Percentiles rank a stretch among this genome's conserved stretches.
phyloP scores from a whole-genome alignment of 1,139 yeast genomes.

The Nakaseomyces sp. region DNA sequence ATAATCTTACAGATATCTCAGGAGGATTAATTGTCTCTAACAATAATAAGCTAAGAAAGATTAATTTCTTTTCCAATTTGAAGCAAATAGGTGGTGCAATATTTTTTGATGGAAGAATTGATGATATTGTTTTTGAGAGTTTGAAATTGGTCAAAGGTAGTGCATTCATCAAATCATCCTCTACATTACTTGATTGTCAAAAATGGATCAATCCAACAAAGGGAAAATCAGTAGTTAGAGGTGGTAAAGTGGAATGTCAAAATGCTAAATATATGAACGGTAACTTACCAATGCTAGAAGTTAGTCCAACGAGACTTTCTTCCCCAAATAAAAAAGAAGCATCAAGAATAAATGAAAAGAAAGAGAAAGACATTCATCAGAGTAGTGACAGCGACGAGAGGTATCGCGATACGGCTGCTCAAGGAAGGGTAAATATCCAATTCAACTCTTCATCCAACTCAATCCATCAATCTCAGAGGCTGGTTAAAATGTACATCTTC shows the following conservation, averaged over 20 bases:
- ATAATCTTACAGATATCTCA: conserved; percentile 49
- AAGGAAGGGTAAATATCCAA: background rate
- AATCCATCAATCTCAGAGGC: background rate
- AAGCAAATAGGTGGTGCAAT: conserved; percentile 67
- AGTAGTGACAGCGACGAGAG: background rate
- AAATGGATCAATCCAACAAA: conserved; percentile 44
- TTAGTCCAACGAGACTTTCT: background rate
- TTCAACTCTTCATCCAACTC: background rate
- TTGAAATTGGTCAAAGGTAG: conserved; percentile 64
- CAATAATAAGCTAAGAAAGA: conserved; percentile 36
- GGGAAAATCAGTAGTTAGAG: conserved; percentile 47
- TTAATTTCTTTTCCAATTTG: conserved; percentile 51
- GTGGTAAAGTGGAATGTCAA: conserved; percentile 59
- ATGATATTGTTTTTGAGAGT: conserved; percentile 42
- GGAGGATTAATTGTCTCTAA: conserved; percentile 70
- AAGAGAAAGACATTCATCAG: background rate
- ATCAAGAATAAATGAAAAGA: background rate
- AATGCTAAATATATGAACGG: conserved; percentile 29
- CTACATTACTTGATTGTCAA: conserved; percentile 48
- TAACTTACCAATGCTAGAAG: background rate
- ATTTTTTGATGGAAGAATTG: conserved; percentile 55
- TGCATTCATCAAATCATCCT: conserved; percentile 47
- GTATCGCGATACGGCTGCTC: background rate
- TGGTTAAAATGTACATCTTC: background rate
- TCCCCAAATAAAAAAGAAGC: background rate